Percentiles rank a stretch among this genome's conserved stretches.
phyloP scores from a whole-genome alignment of 441 rosid species.

The Pelargonium fulgidum region DNA sequence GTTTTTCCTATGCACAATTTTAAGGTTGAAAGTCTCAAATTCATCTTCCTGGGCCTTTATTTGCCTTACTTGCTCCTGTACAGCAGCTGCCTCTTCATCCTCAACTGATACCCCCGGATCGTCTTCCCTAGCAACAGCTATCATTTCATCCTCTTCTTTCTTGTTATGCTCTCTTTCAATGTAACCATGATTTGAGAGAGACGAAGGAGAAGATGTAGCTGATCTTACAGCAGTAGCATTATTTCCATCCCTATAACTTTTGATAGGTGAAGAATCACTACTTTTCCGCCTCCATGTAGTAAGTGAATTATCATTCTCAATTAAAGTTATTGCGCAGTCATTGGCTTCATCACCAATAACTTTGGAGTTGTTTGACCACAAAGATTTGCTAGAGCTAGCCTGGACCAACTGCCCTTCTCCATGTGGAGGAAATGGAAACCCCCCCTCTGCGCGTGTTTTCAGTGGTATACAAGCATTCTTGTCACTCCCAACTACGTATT shows the following conservation, averaged over 20 bases:
- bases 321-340: conserved; percentile 44
- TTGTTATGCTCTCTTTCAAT: conserved; percentile 40
- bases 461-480: conserved; percentile 34
- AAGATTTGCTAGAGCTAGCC: conserved; percentile 50
- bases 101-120: conserved; percentile 58
- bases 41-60: conserved; percentile 94
- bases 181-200: conserved; percentile 56
- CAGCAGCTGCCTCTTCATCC: conserved; percentile 93
- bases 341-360: conserved; percentile 39
- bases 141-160: conserved; percentile 56
- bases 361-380: conserved; percentile 49
- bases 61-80: conserved; percentile 94
- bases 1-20: conserved; percentile 94
- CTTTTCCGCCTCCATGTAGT: conserved; percentile 69
- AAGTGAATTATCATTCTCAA: conserved; percentile 55
- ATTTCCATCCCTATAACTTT: conserved; percentile 60
- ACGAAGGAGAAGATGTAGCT: conserved; percentile 54
- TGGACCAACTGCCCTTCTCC: conserved; percentile 51
- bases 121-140: conserved; percentile 45
- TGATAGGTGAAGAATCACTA: conserved; percentile 58
- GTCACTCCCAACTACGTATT: conserved; percentile 40
- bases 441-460: conserved; percentile 47
- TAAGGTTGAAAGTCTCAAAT: conserved; percentile 91
- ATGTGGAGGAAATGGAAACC: conserved; percentile 69
- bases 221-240: conserved; percentile 49